These are phyloP conservation scores for Jamesozyma rosinii DNA, from an alignment of 805 yeast genomes.

Conservation along the genomic window DNA sequence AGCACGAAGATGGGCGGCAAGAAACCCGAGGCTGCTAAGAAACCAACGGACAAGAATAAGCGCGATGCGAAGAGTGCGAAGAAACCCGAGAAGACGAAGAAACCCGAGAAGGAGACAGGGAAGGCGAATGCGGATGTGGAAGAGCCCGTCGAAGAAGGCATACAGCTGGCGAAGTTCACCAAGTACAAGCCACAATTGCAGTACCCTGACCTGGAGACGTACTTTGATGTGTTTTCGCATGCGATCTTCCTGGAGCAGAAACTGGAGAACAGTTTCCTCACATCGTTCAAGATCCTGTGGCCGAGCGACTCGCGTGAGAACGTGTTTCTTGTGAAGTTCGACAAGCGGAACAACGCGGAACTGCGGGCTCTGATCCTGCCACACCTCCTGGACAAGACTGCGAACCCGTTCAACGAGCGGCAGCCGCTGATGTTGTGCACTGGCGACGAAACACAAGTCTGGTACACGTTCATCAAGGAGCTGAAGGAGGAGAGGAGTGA, in stretches of 20 bases:
- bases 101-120: too few relatives aligned
- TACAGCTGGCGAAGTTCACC: slow-evolving; percentile 28
- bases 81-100: too few relatives aligned
- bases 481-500: slow-evolving; percentile 27
- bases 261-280: slow-evolving; percentile 37
- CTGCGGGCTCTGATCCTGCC: slow-evolving; percentile 43
- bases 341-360: slow-evolving; percentile 26
- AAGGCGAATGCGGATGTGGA: neutral
- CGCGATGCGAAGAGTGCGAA: too few relatives aligned
- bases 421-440: slow-evolving; percentile 49
- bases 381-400: slow-evolving; percentile 44
- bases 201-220: slow-evolving; percentile 42
- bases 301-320: slow-evolving; percentile 37
- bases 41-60: too few relatives aligned
- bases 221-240: slow-evolving; percentile 50
- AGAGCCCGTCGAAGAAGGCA: slow-evolving; percentile 25
- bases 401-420: slow-evolving; percentile 48
- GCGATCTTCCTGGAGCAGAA: slow-evolving; percentile 57
- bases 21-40: slow-evolving; percentile 2
- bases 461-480: slow-evolving; percentile 53
- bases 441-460: slow-evolving; percentile 42
- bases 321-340: slow-evolving; percentile 20
- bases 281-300: slow-evolving; percentile 47
- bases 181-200: slow-evolving; percentile 36
- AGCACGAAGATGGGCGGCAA: too few relatives aligned